Percentiles rank a stretch among this genome's conserved stretches.
Conservation (phyloP, 331 rosid species). For the Pyrus hybrid region DNA sequence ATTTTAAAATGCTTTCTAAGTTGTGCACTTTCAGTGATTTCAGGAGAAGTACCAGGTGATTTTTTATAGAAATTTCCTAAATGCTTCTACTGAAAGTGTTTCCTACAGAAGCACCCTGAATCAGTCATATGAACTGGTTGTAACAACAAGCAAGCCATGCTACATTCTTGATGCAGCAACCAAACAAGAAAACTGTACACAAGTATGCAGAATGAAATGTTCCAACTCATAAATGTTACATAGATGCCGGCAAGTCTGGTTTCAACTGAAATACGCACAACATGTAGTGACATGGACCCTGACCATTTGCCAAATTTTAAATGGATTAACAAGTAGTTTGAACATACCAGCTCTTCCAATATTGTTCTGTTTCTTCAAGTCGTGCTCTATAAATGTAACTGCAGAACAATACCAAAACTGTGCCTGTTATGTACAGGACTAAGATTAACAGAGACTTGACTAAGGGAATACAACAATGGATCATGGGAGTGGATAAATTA, state of each 20-base stretch:
- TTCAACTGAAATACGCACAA: not conserved
- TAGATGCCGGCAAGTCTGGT: not conserved
- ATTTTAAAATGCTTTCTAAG: not conserved
- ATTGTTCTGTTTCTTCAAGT: conserved; percentile 82
- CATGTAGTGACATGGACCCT: not conserved
- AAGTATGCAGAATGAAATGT: not conserved
- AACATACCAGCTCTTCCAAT: conserved; percentile 90
- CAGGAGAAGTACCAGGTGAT: not conserved
- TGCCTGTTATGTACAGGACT: conserved; percentile 10
- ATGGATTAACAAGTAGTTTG: not conserved
- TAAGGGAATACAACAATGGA: not conserved
- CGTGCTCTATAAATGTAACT: conserved; percentile 71
- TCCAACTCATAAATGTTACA: conserved; percentile 5
- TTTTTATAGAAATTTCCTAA: too few relatives aligned
- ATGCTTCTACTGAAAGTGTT: not conserved
- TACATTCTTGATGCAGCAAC: not conserved
- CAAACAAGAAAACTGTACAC: not conserved
- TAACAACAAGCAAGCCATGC: not conserved
- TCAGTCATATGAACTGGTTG: not conserved
- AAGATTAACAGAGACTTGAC: not conserved
- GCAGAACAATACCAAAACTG: conserved; percentile 40
- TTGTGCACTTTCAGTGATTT: not conserved
- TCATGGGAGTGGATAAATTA: conserved; percentile 11
- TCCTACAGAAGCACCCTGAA: not conserved
- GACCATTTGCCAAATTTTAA: not conserved